Base-by-base conservation (phyloP, 2,329 filamentous ascomycete species). In the Helminthosporium solani region DNA sequence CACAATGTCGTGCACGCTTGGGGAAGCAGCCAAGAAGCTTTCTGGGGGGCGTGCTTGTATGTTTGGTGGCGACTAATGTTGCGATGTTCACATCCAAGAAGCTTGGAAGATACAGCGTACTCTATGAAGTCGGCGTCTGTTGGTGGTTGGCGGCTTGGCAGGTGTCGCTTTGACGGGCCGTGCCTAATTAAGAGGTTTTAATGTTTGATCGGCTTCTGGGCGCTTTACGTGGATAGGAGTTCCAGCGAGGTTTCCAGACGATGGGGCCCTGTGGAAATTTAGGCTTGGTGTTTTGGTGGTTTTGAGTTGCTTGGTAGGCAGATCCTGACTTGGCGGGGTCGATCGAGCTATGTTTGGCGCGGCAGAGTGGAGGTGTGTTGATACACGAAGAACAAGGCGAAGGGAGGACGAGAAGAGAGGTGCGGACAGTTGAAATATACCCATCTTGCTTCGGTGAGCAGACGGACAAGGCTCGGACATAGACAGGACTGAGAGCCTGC, bases 291-390 rank as follows among this genome's bases (percentile, higher is more conserved):
- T 58, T 57, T 51, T 56, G 50, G 42, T 54, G 43, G 50, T 58
- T 59, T 60, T 53, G 51, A 52, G 49, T 48, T 42, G 55, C 53
- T 58, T 59, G 53, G 57, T 38, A 2, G 34, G 59, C 41, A 40
- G 55, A 51, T 56, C 53, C 49, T 44, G 16, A 47, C 52, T 57
- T 55, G 58, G 57, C 56, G 47, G 54, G 48, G 47, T 42, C 35
- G 45, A 58, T 57, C 59, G 55, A 54, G 54, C 49, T 36, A 54
- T 31, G 52, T 57, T 56, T 61, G 57, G 56, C 52, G 60, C 61
- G 53, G 56, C 58, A 55, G 53, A 61, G 61, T 63, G 63, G 61
- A 57, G 54, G 57, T 42, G 44, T 31, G 33, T 50, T 55, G 56
- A 53, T 47, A 56, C 49, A 47, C 35, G 37, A 44, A 42, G 31